Conservation (phyloP, 108 stramenopile species). For the Nannochloropsis gaditana region DNA sequence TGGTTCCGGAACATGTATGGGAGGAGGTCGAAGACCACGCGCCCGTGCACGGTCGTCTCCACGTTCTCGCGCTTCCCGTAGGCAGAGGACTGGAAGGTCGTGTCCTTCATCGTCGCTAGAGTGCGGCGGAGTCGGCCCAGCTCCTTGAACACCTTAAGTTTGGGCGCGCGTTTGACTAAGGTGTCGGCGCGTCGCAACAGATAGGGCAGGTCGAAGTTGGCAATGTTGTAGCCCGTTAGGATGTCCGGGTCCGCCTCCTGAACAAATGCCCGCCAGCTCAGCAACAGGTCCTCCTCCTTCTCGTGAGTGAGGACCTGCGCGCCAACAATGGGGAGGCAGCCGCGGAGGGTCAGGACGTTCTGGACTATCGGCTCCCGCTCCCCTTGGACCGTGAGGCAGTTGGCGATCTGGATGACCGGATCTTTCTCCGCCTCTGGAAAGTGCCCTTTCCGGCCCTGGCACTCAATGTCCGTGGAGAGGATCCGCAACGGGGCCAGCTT, state of each 20-base stretch:
- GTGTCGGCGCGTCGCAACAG: constrained; percentile 86
- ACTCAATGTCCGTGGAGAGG: constrained; percentile 96
- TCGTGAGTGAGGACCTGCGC: constrained; percentile 91
- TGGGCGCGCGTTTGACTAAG: constrained; percentile 54
- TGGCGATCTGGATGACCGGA: constrained; percentile 99
- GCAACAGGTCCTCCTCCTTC: constrained; percentile 64
- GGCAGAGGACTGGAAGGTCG: constrained; percentile 91
- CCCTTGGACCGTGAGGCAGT: constrained; percentile 81
- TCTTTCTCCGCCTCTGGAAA: constrained; percentile 85
- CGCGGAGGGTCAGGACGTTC: constrained; percentile 91
- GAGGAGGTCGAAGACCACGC: constrained; percentile 97
- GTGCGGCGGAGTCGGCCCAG: constrained; percentile 78
- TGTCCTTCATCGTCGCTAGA: constrained; percentile 81
- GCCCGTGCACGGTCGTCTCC: constrained; percentile 90
- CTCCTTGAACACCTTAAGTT: constrained; percentile 60
- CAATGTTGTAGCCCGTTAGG: constrained; percentile 90
- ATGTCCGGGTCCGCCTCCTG: constrained; percentile 89
- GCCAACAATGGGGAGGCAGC: constrained; percentile 94
- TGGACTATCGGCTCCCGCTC: constrained; percentile 67
- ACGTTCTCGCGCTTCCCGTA: constrained; percentile 88
- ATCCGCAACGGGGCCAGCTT: constrained; percentile 92
- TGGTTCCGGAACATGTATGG: constrained; percentile 99
- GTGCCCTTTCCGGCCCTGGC: constrained; percentile 85
- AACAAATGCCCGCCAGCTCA: constrained; percentile 83
- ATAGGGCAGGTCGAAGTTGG: constrained; percentile 99